These are phyloP conservation scores for Rutstroemia sp. DNA, from an alignment of 2,329 filamentous ascomycete genomes.

Conservation along the genomic window DNA sequence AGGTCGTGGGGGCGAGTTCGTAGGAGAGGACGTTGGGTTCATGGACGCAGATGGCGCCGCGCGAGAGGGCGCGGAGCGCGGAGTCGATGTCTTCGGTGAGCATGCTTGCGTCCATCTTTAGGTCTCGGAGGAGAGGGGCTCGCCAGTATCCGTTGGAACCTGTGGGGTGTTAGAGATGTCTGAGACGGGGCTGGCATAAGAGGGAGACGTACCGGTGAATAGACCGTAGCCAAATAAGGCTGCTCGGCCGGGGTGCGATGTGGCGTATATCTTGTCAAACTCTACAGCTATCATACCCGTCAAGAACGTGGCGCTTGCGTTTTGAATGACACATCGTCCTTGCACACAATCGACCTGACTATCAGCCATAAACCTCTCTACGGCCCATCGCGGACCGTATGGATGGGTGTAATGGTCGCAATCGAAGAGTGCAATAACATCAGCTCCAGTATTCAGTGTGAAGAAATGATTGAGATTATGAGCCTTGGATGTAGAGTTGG, in stretches of 20 bases:
- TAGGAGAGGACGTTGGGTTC: slow-evolving; percentile 42
- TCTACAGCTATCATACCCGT: slow-evolving; percentile 42
- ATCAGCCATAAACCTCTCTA: slow-evolving; percentile 38
- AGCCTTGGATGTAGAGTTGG: slow-evolving; percentile 41
- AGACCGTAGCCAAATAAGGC: slow-evolving; percentile 41
- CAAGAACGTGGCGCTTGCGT: slow-evolving; percentile 36
- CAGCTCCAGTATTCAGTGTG: slow-evolving; percentile 35
- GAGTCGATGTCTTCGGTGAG: slow-evolving; percentile 44
- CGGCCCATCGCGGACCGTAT: slow-evolving; percentile 40
- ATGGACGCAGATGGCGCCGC: slow-evolving; percentile 37
- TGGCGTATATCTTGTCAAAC: slow-evolving; percentile 45
- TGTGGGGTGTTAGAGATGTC: background rate
- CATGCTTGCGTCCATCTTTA: slow-evolving; percentile 44
- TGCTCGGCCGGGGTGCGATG: slow-evolving; percentile 41
- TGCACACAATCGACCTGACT: slow-evolving; percentile 40
- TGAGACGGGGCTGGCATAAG: background rate
- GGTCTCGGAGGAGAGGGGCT: slow-evolving; percentile 35
- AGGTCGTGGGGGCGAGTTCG: slow-evolving; percentile 39
- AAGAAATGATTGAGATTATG: slow-evolving; percentile 44
- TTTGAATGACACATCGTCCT: slow-evolving; percentile 42
- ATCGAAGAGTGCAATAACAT: slow-evolving; percentile 42
- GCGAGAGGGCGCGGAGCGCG: slow-evolving; percentile 33
- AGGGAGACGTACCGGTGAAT: slow-evolving; percentile 31
- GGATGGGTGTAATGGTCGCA: slow-evolving; percentile 44
- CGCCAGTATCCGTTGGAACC: slow-evolving; percentile 42